These are phyloP conservation scores for Metschnikowia gelsemii DNA, from an alignment of 805 yeast species.

Conservation along the genomic window DNA sequence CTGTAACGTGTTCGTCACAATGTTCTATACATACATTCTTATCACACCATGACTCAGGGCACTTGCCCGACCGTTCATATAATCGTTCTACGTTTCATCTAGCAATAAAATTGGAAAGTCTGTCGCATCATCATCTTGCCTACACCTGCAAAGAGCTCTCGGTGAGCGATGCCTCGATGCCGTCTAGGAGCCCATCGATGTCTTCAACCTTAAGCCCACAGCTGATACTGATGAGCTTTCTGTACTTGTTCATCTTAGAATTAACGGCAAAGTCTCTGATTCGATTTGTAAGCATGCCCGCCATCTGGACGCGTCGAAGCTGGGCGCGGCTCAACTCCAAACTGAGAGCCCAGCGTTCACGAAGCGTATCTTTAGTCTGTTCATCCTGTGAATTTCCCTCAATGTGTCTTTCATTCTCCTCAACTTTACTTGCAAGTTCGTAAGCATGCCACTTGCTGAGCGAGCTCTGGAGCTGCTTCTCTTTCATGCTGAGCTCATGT, in stretches of 20 bases:
- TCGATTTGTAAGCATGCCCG: conserved; percentile 50
- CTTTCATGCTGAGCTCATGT: conserved; percentile 13
- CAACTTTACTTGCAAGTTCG: conserved; percentile 44
- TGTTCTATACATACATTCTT: too few relatives aligned
- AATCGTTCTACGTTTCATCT: too few relatives aligned
- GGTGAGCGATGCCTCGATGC: conserved; percentile 43
- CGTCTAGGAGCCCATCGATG: conserved; percentile 77
- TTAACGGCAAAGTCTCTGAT: conserved; percentile 46
- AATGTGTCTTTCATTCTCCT: conserved; percentile 29
- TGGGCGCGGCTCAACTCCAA: conserved; percentile 51
- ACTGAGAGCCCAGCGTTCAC: conserved; percentile 13
- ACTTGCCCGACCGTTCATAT: too few relatives aligned
- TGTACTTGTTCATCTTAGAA: conserved; percentile 66
- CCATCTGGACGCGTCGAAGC: conserved; percentile 42
- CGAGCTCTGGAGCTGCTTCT: conserved; percentile 12
- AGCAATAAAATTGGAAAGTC: too few relatives aligned
- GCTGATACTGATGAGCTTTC: conserved; percentile 70
- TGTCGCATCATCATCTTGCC: not conserved
- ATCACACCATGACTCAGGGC: too few relatives aligned
- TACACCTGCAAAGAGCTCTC: conserved; percentile 11
- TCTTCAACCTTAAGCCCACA: conserved; percentile 80
- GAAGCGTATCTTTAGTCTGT: not conserved
- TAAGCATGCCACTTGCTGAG: conserved; percentile 36
- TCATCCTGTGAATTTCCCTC: not conserved
- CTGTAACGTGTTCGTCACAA: too few relatives aligned